These are phyloP conservation scores for Cruciata laevipes DNA, from an alignment of 257 asterid species.

Conservation along the genomic window DNA sequence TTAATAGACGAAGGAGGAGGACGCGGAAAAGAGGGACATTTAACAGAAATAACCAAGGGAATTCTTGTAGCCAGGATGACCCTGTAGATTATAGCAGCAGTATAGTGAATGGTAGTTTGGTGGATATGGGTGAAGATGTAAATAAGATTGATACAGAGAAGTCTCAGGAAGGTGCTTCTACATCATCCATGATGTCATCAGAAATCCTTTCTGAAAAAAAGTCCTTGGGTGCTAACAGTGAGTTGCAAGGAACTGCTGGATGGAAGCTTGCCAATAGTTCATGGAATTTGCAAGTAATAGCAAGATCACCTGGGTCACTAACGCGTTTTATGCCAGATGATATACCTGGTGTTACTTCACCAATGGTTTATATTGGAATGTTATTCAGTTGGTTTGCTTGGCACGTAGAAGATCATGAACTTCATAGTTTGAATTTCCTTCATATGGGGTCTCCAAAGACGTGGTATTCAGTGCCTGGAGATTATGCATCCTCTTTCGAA, in stretches of 20 bases:
- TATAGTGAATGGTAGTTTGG: constrained; percentile 23
- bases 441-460: constrained; percentile 94
- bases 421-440: constrained; percentile 93
- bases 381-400: constrained; percentile 99
- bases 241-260: constrained; percentile 81
- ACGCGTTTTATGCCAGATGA: constrained; percentile 99
- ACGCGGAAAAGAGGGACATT: constrained; percentile 62
- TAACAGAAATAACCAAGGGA: constrained; percentile 45
- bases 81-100: constrained; percentile 25
- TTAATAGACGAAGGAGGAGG: constrained; percentile 49
- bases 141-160: constrained; percentile 30
- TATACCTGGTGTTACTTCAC: constrained; percentile 98
- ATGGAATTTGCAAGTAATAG: constrained; percentile 95
- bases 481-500: constrained; percentile 75
- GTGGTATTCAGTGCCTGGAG: constrained; percentile 97
- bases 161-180: constrained; percentile 20
- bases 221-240: constrained; percentile 33
- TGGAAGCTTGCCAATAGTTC: constrained; percentile 96
- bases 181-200: constrained; percentile 22
- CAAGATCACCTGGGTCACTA: constrained; percentile 89
- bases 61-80: constrained; percentile 30
- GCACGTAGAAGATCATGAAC: constrained; percentile 99
- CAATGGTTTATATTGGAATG: constrained; percentile 97
- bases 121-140: constrained; percentile 29
- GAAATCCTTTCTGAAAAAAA: constrained; percentile 31